phyloP scores from a whole-genome alignment of 1,139 yeast genomes.

The Suhomyces wounanorum region DNA sequence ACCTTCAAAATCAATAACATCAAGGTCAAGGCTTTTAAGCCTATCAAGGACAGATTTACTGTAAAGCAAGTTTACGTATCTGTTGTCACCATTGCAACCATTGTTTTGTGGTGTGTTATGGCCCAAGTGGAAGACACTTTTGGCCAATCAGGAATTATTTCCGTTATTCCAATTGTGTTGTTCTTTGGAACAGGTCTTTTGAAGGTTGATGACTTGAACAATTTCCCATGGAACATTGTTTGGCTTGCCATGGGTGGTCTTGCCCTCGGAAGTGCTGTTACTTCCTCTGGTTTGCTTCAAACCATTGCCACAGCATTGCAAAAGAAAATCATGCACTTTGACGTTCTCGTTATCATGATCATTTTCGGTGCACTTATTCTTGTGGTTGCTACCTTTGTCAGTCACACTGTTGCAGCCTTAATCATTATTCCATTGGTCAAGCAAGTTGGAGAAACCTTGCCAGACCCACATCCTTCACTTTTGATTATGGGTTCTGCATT shows the following conservation, averaged over 20 bases:
- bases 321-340: slow-evolving; percentile 55
- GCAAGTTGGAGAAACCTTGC: slow-evolving; percentile 77
- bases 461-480: slow-evolving; percentile 68
- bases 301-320: slow-evolving; percentile 76
- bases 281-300: slow-evolving; percentile 80
- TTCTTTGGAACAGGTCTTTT: slow-evolving; percentile 87
- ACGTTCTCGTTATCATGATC: slow-evolving; percentile 67
- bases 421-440: slow-evolving; percentile 86
- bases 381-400: slow-evolving; percentile 88
- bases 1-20: slow-evolving; percentile 60
- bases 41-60: slow-evolving; percentile 71
- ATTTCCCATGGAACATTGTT: slow-evolving; percentile 92
- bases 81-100: slow-evolving; percentile 66
- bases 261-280: slow-evolving; percentile 88
- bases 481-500: slow-evolving; percentile 84
- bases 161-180: slow-evolving; percentile 78
- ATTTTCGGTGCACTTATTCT: slow-evolving; percentile 79
- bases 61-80: slow-evolving; percentile 72
- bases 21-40: slow-evolving; percentile 56
- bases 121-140: slow-evolving; percentile 61
- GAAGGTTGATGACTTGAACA: slow-evolving; percentile 84
- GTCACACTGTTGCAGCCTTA: slow-evolving; percentile 94
- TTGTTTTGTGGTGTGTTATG: slow-evolving; percentile 83
- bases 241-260: slow-evolving; percentile 96
- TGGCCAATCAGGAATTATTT: slow-evolving; percentile 90